These are phyloP conservation scores for Misopates orontium DNA, from an alignment of 257 asterid species.

Conservation along the genomic window DNA sequence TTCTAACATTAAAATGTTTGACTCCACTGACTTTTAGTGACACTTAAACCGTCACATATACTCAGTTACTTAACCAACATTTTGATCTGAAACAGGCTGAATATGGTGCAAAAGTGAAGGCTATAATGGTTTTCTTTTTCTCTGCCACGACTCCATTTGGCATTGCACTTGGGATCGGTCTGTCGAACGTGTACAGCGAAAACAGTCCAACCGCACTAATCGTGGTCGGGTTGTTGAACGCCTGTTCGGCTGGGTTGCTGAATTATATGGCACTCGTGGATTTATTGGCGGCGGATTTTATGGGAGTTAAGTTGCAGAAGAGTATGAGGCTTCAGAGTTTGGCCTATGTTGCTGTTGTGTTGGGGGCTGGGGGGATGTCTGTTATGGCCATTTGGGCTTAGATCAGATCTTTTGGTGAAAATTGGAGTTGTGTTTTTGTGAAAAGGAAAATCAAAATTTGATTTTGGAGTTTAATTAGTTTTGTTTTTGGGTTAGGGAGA, in stretches of 20 bases:
- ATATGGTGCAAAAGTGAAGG: constrained; percentile 35
- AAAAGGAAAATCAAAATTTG: too few species aligned
- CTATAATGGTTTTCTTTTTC: constrained; percentile 42
- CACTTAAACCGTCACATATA: too few species aligned
- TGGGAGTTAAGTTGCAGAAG: constrained; percentile 41
- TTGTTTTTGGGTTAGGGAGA: too few species aligned
- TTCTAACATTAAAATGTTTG: too few species aligned
- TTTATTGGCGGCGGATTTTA: constrained; percentile 38
- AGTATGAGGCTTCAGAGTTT: constrained; percentile 40
- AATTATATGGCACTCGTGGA: constrained; percentile 51
- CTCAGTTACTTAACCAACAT: too few species aligned
- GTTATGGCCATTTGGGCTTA: constrained; percentile 41
- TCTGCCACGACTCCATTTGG: constrained; percentile 47
- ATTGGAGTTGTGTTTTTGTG: too few species aligned
- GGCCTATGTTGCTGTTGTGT: constrained; percentile 37
- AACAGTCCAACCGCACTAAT: constrained; percentile 45
- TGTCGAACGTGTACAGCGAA: constrained; percentile 43
- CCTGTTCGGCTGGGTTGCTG: constrained; percentile 43
- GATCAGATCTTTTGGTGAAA: too few species aligned
- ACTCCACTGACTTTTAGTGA: too few species aligned
- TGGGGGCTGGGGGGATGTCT: constrained; percentile 45
- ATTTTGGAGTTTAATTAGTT: too few species aligned
- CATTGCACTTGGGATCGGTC: constrained; percentile 37
- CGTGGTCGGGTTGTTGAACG: constrained; percentile 43
- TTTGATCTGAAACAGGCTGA: constrained; percentile 30